Conservation (phyloP, 495 filamentous ascomycete genomes). For the Aspergillus steynii region DNA sequence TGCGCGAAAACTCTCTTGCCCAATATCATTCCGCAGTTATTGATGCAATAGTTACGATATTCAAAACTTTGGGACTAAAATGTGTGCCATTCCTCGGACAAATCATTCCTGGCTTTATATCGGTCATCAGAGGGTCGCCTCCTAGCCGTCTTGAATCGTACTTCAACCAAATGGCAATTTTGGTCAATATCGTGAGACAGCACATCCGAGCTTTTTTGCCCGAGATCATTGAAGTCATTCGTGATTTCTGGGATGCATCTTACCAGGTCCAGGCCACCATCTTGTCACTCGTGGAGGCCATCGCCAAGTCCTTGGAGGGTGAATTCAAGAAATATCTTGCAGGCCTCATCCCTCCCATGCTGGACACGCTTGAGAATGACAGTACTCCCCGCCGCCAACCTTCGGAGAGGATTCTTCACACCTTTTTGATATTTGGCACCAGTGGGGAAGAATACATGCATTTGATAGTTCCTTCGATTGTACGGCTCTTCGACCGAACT, state of each 20-base stretch:
- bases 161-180: slow-evolving; percentile 90
- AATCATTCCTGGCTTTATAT: slow-evolving; percentile 90
- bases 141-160: slow-evolving; percentile 80
- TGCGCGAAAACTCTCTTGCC: slow-evolving; percentile 83
- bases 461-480: slow-evolving; percentile 94
- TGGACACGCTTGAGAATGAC: slow-evolving; percentile 88
- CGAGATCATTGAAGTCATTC: slow-evolving; percentile 77
- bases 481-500: slow-evolving; percentile 83
- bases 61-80: slow-evolving; percentile 90
- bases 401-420: slow-evolving; percentile 88
- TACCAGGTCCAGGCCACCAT: slow-evolving; percentile 84
- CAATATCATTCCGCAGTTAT: slow-evolving; percentile 95
- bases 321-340: slow-evolving; percentile 97
- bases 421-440: slow-evolving; percentile 93
- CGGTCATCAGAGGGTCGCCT: slow-evolving; percentile 77
- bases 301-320: slow-evolving; percentile 89
- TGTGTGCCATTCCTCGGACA: slow-evolving; percentile 91
- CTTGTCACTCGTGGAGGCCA: slow-evolving; percentile 84
- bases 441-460: slow-evolving; percentile 99
- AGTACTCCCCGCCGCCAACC: slow-evolving; percentile 67
- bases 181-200: slow-evolving; percentile 93
- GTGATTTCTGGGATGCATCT: slow-evolving; percentile 80
- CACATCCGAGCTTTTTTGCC: slow-evolving; percentile 89
- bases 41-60: slow-evolving; percentile 97
- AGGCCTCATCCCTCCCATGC: slow-evolving; percentile 83